Conservation (phyloP, 306 rosid species). For the Begonia peltatifolia region DNA sequence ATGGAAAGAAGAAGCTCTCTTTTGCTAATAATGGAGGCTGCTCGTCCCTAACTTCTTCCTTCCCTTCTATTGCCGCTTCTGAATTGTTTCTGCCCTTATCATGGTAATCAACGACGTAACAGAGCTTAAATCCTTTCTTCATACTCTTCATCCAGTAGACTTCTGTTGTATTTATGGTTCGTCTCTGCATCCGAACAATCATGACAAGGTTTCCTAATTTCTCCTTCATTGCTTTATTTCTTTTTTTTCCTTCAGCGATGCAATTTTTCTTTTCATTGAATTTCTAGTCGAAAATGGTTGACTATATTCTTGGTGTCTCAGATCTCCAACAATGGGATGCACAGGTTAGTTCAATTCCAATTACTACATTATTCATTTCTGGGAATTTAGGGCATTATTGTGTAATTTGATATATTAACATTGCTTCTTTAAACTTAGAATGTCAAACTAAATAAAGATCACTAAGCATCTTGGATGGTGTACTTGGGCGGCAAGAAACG, state of each 20-base stretch:
- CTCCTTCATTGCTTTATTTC: neutral
- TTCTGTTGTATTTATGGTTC: slow-evolving; percentile 45
- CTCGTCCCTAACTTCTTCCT: too few species aligned
- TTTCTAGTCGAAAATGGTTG: slow-evolving; percentile 28
- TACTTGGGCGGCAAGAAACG: slow-evolving; percentile 67
- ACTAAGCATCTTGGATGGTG: slow-evolving; percentile 78
- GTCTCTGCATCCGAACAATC: slow-evolving; percentile 32
- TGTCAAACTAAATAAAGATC: slow-evolving; percentile 63
- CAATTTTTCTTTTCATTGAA: neutral
- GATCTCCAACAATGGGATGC: slow-evolving; percentile 73
- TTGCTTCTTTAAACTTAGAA: slow-evolving; percentile 31
- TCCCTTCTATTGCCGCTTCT: too few species aligned
- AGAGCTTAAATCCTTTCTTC: slow-evolving; percentile 22
- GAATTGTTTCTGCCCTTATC: neutral
- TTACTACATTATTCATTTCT: too few species aligned
- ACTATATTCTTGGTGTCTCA: slow-evolving; percentile 38
- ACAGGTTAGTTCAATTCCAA: slow-evolving; percentile 32
- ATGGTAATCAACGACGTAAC: slow-evolving; percentile 16
- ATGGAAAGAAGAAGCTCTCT: too few species aligned
- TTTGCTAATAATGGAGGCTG: too few species aligned
- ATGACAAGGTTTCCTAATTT: slow-evolving; percentile 21
- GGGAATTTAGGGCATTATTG: too few species aligned
- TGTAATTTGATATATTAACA: too few species aligned
- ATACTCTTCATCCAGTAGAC: slow-evolving; percentile 33
- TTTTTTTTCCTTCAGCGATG: neutral